These are phyloP conservation scores for Nitzschia sp. DNA, from an alignment of 108 stramenopile species.

Conservation along the genomic window DNA sequence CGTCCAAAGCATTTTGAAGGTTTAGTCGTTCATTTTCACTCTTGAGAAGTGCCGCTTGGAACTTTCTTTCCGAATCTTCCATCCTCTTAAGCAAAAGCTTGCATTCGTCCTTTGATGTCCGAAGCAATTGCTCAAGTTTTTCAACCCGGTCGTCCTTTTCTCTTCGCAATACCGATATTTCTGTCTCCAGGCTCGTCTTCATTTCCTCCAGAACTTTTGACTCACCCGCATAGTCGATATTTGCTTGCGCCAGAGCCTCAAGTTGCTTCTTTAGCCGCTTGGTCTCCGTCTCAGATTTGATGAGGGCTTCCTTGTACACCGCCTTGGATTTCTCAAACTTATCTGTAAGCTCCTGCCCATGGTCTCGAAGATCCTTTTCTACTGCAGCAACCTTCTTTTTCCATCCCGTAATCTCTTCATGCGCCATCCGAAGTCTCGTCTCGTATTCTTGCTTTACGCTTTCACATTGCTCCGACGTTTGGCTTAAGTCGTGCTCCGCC, in stretches of 20 bases:
- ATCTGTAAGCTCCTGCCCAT: conserved; percentile 4
- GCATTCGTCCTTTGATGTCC: conserved; percentile 8
- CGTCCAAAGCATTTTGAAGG: conserved; percentile 2
- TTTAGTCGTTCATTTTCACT: background rate
- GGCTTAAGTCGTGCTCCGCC: background rate
- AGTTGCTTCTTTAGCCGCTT: conserved; percentile 10
- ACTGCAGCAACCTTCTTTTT: conserved; percentile 3
- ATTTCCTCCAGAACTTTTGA: background rate
- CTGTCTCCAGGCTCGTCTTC: background rate
- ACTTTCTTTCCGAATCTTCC: conserved; percentile 2
- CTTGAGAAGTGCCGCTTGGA: background rate
- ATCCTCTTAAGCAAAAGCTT: background rate
- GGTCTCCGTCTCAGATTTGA: conserved; percentile 10
- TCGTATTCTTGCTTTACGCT: background rate
- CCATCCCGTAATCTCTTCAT: background rate
- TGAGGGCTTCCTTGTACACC: conserved; percentile 19
- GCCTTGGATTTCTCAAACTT: conserved; percentile 12
- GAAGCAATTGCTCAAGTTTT: background rate
- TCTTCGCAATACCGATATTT: background rate
- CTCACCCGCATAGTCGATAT: background rate
- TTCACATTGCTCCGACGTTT: background rate
- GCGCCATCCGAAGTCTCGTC: background rate
- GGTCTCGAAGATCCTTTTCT: conserved; percentile 3
- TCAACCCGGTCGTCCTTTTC: background rate
- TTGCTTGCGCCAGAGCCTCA: conserved; percentile 4